Percentiles rank a stretch among this genome's conserved stretches.
phyloP scores from a whole-genome alignment of 2,329 filamentous ascomycete genomes.

The Nigrospora osmanthi region DNA sequence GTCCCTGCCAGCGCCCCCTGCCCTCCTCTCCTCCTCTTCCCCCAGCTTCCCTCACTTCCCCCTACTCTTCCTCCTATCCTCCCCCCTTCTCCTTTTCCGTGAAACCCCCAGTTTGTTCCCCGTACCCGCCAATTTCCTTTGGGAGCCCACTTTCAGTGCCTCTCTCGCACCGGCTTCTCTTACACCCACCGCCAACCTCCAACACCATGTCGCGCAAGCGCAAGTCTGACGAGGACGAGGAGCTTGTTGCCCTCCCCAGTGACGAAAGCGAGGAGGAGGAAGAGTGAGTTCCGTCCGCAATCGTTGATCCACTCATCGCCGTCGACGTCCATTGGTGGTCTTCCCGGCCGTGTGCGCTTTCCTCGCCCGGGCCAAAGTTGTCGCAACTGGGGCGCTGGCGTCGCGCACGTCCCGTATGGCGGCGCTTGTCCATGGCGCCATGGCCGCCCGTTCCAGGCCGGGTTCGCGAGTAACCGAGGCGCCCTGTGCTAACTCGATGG shows the following conservation, averaged over 20 bases:
- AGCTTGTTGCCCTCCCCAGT: conserved; percentile 25
- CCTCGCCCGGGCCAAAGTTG: too few species aligned
- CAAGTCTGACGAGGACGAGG: conserved; percentile 23
- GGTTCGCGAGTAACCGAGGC: too few species aligned
- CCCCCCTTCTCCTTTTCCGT: conserved; percentile 10
- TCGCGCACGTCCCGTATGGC: too few species aligned
- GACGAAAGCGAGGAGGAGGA: conserved; percentile 27
- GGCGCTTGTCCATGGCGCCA: too few species aligned
- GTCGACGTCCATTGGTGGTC: too few species aligned
- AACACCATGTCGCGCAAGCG: conserved; percentile 22
- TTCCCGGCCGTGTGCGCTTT: too few species aligned
- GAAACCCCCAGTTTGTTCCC: not conserved
- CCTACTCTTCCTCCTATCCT: conserved; percentile 11
- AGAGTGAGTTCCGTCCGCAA: conserved; percentile 19
- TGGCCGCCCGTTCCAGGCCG: too few species aligned
- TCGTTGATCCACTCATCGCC: too few species aligned
- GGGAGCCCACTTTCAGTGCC: too few species aligned
- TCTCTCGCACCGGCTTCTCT: conserved; percentile 1
- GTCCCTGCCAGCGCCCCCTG: conserved; percentile 4
- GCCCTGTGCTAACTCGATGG: conserved; percentile 6
- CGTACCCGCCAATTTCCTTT: not conserved
- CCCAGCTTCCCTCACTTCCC: conserved; percentile 1
- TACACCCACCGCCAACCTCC: conserved; percentile 4
- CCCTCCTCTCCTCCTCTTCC: not conserved
- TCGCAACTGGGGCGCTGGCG: too few species aligned